Evolutionary conservation across 495 filamentous ascomycete genomes (phyloP).

Genomic region (Elaphomyces granulatus): DNA sequence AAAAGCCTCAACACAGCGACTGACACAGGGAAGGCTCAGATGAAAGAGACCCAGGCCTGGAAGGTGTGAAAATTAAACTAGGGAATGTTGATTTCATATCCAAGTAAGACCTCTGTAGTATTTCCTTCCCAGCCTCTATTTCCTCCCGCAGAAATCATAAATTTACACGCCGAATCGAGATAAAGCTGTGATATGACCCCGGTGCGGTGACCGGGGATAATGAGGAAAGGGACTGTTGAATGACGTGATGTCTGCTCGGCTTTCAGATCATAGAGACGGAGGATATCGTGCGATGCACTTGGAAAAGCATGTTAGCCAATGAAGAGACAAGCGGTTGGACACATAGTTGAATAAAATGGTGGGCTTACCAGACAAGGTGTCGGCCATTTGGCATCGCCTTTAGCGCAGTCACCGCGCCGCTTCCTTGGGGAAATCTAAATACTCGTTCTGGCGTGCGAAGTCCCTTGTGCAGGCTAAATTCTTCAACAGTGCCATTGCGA

Average conservation of each 20-base stretch:
- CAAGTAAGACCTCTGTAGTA: conserved; percentile 78
- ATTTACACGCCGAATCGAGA: conserved; percentile 74
- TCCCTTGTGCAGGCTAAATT: conserved; percentile 80
- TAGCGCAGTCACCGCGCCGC: conserved; percentile 75
- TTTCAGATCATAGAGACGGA: conserved; percentile 78
- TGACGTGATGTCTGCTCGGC: conserved; percentile 51
- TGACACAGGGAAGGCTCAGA: too few relatives aligned
- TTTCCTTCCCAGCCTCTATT: conserved; percentile 94
- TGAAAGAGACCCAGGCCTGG: too few relatives aligned
- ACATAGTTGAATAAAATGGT: not conserved
- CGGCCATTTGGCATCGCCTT: conserved; percentile 84
- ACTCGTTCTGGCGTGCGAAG: conserved; percentile 57
- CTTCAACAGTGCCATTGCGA: conserved; percentile 88
- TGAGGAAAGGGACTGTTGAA: conserved; percentile 79
- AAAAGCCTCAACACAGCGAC: too few relatives aligned
- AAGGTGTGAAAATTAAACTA: too few relatives aligned
- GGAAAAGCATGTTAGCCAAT: not conserved
- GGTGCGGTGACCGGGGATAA: conserved; percentile 85
- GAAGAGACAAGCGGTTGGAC: not conserved
- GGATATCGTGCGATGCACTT: conserved; percentile 85
- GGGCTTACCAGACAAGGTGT: conserved; percentile 70
- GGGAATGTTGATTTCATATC: conserved; percentile 72
- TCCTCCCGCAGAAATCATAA: conserved; percentile 80
- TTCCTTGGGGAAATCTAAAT: conserved; percentile 81
- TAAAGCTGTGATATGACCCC: conserved; percentile 77